A percentile compares a stretch with the other conserved stretches of the same genome.
phyloP scores from a whole-genome alignment of 2,329 filamentous ascomycete genomes.

The Sporothrix schenckii region DNA sequence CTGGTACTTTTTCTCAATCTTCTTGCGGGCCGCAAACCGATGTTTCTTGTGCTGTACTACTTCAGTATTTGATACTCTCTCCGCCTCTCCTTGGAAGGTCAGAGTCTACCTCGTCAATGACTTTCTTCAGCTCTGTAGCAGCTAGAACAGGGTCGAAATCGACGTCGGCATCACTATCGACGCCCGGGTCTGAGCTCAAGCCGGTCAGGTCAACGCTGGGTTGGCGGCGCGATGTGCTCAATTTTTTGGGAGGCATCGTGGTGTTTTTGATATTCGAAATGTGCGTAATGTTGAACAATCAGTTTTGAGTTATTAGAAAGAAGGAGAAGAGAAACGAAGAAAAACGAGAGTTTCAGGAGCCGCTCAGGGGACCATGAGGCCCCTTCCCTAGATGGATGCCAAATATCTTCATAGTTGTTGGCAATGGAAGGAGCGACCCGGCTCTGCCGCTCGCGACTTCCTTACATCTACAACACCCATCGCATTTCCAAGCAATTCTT shows the following conservation, averaged over 20 bases:
- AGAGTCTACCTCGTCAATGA: slow-evolving; percentile 34
- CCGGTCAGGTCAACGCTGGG: slow-evolving; percentile 27
- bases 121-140: slow-evolving; percentile 32
- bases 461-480: background rate
- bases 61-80: background rate
- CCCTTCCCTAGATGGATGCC: background rate
- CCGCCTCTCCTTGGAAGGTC: background rate
- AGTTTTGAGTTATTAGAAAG: background rate
- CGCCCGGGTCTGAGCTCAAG: slow-evolving; percentile 16
- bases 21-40: slow-evolving; percentile 33
- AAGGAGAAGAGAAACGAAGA: too few relatives aligned
- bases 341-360: background rate
- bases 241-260: slow-evolving; percentile 29
- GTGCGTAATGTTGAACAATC: background rate
- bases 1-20: slow-evolving; percentile 36
- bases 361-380: background rate
- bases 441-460: background rate
- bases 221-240: slow-evolving; percentile 14
- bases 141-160: slow-evolving; percentile 34
- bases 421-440: slow-evolving; percentile 8
- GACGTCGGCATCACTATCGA: slow-evolving; percentile 30
- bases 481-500: too few relatives aligned
- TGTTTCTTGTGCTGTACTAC: slow-evolving; percentile 36
- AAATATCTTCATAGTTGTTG: background rate
- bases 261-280: background rate